These are phyloP conservation scores for Coemansia sp. DNA, from an alignment of 192 early-diverging fungal genomes.

Conservation along the genomic window DNA sequence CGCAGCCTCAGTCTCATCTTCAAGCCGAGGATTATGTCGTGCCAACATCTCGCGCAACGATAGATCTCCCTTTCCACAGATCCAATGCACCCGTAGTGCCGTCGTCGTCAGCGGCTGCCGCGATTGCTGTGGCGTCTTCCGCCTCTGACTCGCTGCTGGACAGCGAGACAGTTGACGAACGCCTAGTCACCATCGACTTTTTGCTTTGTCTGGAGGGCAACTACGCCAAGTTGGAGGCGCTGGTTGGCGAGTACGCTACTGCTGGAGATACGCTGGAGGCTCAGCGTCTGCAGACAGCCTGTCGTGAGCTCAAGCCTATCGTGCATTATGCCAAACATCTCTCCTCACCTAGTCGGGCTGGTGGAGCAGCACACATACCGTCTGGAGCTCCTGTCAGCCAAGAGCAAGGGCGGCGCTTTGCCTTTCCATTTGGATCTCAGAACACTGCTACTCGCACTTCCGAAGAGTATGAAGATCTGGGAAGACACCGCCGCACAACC, in stretches of 20 bases:
- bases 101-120: slow-evolving; percentile 10
- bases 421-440: slow-evolving; percentile 14
- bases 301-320: slow-evolving; percentile 51
- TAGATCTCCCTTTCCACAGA: slow-evolving; percentile 26
- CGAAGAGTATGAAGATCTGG: slow-evolving; percentile 42
- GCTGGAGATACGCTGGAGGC: neutral
- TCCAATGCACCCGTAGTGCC: neutral
- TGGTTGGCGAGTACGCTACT: slow-evolving; percentile 9
- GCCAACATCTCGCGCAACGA: slow-evolving; percentile 27
- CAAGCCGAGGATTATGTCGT: neutral
- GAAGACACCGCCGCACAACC: slow-evolving; percentile 32
- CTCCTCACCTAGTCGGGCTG: slow-evolving; percentile 18
- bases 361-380: slow-evolving; percentile 19
- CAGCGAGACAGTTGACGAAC: slow-evolving; percentile 44
- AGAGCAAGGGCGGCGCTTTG: slow-evolving; percentile 8
- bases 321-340: slow-evolving; percentile 48
- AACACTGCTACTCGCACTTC: slow-evolving; percentile 8
- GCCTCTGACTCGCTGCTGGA: slow-evolving; percentile 37
- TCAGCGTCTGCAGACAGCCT: slow-evolving; percentile 20
- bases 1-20: neutral
- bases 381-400: slow-evolving; percentile 12
- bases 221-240: slow-evolving; percentile 34
- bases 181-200: slow-evolving; percentile 50
- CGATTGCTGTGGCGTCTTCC: slow-evolving; percentile 30
- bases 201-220: slow-evolving; percentile 43